Conservation (phyloP, 2,329 filamentous ascomycete species). For the Fusarium albidum region DNA sequence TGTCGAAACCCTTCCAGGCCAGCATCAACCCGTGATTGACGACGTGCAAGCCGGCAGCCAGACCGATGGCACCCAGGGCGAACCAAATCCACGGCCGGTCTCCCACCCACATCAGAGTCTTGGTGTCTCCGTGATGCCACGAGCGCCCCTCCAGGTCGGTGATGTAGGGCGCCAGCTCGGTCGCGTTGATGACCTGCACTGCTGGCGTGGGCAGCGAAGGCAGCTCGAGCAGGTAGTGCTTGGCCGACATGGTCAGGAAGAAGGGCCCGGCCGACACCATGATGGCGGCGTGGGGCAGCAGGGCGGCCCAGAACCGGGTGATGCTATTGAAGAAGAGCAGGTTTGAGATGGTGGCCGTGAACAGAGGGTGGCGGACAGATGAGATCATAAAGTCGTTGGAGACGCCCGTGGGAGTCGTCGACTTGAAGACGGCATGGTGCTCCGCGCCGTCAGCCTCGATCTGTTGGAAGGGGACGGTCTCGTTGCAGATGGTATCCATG, state of each 20-base stretch:
- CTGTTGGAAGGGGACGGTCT: conserved; percentile 40
- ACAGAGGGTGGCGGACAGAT: conserved; percentile 77
- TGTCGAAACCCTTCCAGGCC: conserved; percentile 21
- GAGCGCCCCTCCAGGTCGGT: conserved; percentile 50
- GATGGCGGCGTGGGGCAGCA: conserved; percentile 74
- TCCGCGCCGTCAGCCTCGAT: conserved; percentile 34
- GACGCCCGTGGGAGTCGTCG: conserved; percentile 77
- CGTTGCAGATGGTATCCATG: conserved; percentile 45
- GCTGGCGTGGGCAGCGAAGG: conserved; percentile 42
- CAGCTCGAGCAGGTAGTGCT: conserved; percentile 70
- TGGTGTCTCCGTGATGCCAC: conserved; percentile 57
- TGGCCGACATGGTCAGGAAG: conserved; percentile 79
- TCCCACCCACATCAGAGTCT: conserved; percentile 58
- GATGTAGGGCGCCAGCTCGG: conserved; percentile 42
- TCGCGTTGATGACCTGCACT: conserved; percentile 41
- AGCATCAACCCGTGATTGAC: conserved; percentile 26
- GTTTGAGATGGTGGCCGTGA: conserved; percentile 72
- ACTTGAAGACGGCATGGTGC: conserved; percentile 44
- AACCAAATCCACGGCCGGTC: conserved; percentile 45
- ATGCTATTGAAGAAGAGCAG: conserved; percentile 68
- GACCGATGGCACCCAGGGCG: conserved; percentile 38
- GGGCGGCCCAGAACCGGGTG: conserved; percentile 68
- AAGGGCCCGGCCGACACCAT: conserved; percentile 82
- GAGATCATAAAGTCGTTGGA: conserved; percentile 84
- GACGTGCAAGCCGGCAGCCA: conserved; percentile 25